Evolutionary conservation across 345 rosid genomes (phyloP).

Genomic region (Combretum micranthum): DNA sequence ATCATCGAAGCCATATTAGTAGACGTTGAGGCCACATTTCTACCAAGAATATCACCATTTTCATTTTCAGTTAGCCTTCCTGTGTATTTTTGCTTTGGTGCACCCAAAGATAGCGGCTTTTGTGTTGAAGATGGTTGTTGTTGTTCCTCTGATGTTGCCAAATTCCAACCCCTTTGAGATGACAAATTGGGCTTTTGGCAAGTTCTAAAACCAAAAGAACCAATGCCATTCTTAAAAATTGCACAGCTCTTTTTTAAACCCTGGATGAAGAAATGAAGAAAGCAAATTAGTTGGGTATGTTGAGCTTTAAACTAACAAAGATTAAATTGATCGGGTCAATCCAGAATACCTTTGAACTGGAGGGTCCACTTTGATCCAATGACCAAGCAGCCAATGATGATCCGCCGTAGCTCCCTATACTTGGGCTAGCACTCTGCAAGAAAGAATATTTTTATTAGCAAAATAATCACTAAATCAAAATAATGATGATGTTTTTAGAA

Average conservation of each 20-base stretch:
- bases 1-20: conserved; percentile 76
- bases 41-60: conserved; percentile 26
- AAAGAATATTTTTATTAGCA: conserved; percentile 7
- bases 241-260: too few relatives aligned
- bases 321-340: neutral
- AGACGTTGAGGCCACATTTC: conserved; percentile 49
- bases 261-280: too few relatives aligned
- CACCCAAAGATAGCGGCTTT: too few relatives aligned
- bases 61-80: too few relatives aligned
- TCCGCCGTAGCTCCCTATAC: conserved; percentile 26
- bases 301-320: neutral
- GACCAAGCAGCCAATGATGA: conserved; percentile 24
- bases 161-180: conserved; percentile 25
- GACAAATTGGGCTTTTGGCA: conserved; percentile 48
- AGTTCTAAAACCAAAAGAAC: too few relatives aligned
- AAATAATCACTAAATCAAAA: conserved; percentile 1
- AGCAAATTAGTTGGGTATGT: conserved; percentile 2
- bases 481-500: conserved; percentile 4
- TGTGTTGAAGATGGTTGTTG: too few relatives aligned
- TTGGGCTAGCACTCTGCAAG: conserved; percentile 30
- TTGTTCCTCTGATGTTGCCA: conserved; percentile 21
- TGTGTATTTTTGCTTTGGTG: too few relatives aligned
- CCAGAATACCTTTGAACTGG: conserved; percentile 39
- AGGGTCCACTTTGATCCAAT: conserved; percentile 35
- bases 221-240: too few relatives aligned